Conservation (phyloP, 1,139 yeast species). For the Taphrina confusa region DNA sequence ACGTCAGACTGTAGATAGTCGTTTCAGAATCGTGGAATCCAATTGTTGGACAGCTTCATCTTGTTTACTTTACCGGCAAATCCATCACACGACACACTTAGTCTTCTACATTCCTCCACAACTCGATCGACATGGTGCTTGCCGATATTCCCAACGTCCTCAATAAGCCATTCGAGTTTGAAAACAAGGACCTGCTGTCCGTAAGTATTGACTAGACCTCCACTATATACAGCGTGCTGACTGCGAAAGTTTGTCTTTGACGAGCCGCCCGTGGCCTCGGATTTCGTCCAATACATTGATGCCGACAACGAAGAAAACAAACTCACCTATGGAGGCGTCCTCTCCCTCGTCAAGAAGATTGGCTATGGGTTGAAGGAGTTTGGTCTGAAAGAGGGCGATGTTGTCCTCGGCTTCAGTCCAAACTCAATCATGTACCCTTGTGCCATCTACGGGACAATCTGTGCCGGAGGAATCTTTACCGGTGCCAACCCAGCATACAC, state of each 20-base stretch:
- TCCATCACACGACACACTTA: too few relatives aligned
- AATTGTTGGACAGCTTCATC: too few relatives aligned
- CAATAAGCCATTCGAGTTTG: conserved; percentile 1
- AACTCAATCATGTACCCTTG: conserved; percentile 33
- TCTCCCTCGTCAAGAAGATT: conserved; percentile 9
- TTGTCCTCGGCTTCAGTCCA: conserved; percentile 23
- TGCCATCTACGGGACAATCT: conserved; percentile 36
- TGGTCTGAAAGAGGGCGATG: conserved; percentile 28
- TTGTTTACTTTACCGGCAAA: too few relatives aligned
- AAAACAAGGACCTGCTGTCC: conserved; percentile 23
- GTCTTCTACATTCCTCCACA: too few relatives aligned
- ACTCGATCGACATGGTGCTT: conserved; percentile 1
- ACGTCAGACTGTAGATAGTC: too few relatives aligned
- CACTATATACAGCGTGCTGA: neutral
- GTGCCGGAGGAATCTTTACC: conserved; percentile 37
- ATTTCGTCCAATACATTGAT: conserved; percentile 14
- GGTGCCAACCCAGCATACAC: conserved; percentile 39
- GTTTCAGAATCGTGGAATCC: too few relatives aligned
- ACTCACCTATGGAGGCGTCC: conserved; percentile 15
- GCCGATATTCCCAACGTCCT: conserved; percentile 22
- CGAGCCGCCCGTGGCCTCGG: conserved; percentile 20
- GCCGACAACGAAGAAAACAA: conserved; percentile 20
- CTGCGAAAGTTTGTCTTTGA: conserved; percentile 20
- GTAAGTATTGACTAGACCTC: neutral
- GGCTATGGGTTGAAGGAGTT: conserved; percentile 17